Percentiles rank a stretch among this genome's conserved stretches.
Evolutionary conservation across 306 rosid species (phyloP).

Genomic region (Amphicarpaea edgeworthii): DNA sequence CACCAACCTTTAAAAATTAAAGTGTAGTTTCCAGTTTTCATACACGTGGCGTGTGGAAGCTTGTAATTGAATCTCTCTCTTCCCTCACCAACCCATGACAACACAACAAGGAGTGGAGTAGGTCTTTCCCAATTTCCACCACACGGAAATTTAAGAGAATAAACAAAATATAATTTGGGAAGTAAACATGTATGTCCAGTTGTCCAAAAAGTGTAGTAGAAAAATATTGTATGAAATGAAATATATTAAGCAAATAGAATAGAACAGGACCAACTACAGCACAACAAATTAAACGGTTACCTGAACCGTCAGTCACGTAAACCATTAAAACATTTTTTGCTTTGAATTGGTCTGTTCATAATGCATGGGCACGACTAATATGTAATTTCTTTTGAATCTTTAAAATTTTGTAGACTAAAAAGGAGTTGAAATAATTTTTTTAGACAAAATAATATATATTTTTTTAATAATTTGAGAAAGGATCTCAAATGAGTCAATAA

Average conservation of each 20-base stretch:
- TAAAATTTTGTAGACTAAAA: no score
- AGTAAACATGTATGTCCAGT: background rate
- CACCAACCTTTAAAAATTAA: slow-evolving; percentile 25
- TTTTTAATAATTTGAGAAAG: no score
- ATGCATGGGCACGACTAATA: no score
- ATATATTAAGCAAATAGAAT: background rate
- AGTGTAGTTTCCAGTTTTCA: background rate
- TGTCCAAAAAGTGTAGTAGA: background rate
- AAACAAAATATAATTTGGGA: background rate
- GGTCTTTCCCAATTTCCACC: background rate
- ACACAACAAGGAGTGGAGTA: background rate
- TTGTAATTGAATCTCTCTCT: slow-evolving; percentile 2
- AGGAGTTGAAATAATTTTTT: no score
- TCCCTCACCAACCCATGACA: slow-evolving; percentile 26
- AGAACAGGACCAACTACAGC: no score
- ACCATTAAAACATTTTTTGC: background rate
- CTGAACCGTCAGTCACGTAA: background rate
- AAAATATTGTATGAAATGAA: no score
- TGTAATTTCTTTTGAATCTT: no score
- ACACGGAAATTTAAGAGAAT: background rate
- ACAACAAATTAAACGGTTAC: background rate
- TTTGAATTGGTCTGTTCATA: no score
- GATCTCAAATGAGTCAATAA: no score
- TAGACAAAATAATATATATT: no score
- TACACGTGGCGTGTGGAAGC: background rate